A percentile compares a stretch with the other conserved stretches of the same genome.
These are phyloP conservation scores for Phytomonas sp. DNA, from an alignment of 208 protist genomes.

Conservation along the genomic window DNA sequence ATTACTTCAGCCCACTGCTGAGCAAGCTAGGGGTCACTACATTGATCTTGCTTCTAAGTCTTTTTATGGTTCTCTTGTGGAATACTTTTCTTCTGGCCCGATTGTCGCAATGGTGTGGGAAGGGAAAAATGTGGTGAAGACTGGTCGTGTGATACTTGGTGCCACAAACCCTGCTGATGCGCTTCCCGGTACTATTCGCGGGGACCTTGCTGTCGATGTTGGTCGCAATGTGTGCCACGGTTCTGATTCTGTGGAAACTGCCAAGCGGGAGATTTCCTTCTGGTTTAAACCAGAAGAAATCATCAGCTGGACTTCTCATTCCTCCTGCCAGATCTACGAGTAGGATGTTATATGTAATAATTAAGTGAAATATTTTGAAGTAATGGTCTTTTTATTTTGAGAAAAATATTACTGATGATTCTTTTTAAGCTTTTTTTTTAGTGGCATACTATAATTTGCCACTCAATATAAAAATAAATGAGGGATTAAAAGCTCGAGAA, in stretches of 20 bases:
- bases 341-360: conserved; percentile 16
- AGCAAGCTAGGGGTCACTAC: conserved; percentile 89
- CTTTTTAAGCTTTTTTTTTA: conserved; percentile 1
- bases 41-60: conserved; percentile 82
- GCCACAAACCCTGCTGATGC: conserved; percentile 92
- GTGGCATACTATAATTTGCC: conserved; percentile 1
- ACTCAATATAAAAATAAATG: background rate
- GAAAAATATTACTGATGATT: background rate
- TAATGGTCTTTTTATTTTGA: conserved; percentile 2
- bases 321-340: conserved; percentile 82
- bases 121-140: conserved; percentile 93
- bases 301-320: conserved; percentile 68
- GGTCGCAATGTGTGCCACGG: conserved; percentile 97
- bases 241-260: conserved; percentile 91
- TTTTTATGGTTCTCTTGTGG: conserved; percentile 92
- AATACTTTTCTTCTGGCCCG: conserved; percentile 95
- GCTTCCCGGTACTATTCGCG: conserved; percentile 95
- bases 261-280: conserved; percentile 92
- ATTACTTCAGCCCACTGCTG: conserved; percentile 70
- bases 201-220: conserved; percentile 93
- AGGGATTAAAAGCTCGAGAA: background rate
- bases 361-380: background rate
- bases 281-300: conserved; percentile 95
- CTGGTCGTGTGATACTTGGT: conserved; percentile 92
- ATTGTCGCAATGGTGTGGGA: conserved; percentile 97